Evolutionary conservation across 257 asterid species (phyloP), one percentile per base, ranked within the genome.

Genomic region (Lycium barbarum): DNA sequence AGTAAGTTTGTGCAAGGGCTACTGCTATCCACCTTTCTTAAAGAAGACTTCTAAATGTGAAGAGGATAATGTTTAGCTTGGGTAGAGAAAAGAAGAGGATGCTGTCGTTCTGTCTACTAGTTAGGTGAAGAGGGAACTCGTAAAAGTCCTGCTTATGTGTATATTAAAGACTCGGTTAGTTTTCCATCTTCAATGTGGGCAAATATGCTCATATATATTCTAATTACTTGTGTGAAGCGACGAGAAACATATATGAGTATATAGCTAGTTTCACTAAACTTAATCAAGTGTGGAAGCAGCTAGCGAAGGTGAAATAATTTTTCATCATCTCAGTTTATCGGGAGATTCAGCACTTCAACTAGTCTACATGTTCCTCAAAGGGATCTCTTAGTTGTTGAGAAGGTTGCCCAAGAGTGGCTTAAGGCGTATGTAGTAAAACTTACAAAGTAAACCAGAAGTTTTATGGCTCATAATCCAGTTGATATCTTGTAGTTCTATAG

Each of bases 1-100:
- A 89, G 98, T 53, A 89, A 88, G 73, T 95, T 93, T 65, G 93
- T 90, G 10, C 97, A 89, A 65, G 97, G 95, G 85, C 93, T 95
- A 14, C 33, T 94, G 83, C 83, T 94, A 65, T 93, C 98, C 2
- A 94, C 96, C 84, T 91, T 95, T 88, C 90, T 89, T 40, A 95
- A 90, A 79, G 93, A 76, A 0, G 82, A 68, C 85, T 76, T 89
- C 67, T 66, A 82, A 66, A 53, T 78, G 86, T 78, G 89, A 85
- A 35, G 79, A 78, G 15, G 82, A 85, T 73, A 76, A 14, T 76
- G 45, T 61, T 67, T 68, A 49, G 81, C 45, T 22, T 74, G 62
- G 43, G 22, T 74, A 49, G 81, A 76, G 63, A 22, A 76, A 76
- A 14, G 61, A 51, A 76, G 81, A 51, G 63, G 63, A 76, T 51